Conservation (phyloP, 2,329 filamentous ascomycete species). For the Cercospora brassicicola region DNA sequence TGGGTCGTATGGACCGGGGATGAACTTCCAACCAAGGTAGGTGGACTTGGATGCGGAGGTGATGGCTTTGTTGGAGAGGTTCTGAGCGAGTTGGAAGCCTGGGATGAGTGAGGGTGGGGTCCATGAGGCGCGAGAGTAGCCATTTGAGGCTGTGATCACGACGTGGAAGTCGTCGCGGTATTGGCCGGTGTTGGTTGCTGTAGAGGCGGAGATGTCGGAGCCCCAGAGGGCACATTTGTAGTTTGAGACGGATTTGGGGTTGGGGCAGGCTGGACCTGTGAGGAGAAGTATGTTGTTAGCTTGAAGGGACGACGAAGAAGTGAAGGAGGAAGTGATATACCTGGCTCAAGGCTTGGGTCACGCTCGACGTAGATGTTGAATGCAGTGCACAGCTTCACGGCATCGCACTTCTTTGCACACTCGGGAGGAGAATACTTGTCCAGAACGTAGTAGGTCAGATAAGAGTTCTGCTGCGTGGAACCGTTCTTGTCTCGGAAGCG, state of each 20-base stretch:
- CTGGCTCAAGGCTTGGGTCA: conserved; percentile 27
- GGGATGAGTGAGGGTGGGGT: conserved; percentile 23
- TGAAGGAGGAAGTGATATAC: conserved; percentile 5
- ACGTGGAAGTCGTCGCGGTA: conserved; percentile 32
- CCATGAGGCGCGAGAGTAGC: conserved; percentile 35
- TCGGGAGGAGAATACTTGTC: conserved; percentile 26
- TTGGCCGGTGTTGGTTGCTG: conserved; percentile 33
- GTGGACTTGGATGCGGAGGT: conserved; percentile 26
- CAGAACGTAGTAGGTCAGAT: conserved; percentile 31
- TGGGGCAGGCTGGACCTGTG: conserved; percentile 35
- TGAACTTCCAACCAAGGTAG: conserved; percentile 30
- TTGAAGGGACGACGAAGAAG: background rate
- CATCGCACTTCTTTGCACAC: conserved; percentile 31
- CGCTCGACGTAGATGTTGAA: conserved; percentile 34
- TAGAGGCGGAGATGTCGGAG: conserved; percentile 31
- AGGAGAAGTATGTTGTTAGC: conserved; percentile 9
- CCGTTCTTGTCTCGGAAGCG: conserved; percentile 31
- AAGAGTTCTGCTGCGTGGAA: conserved; percentile 29
- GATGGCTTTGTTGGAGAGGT: conserved; percentile 33
- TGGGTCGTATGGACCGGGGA: conserved; percentile 33
- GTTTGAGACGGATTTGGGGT: conserved; percentile 35
- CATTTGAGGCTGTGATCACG: conserved; percentile 35
- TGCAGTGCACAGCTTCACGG: conserved; percentile 26
- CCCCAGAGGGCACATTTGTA: conserved; percentile 41
- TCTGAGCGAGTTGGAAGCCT: conserved; percentile 36